Base-by-base conservation (phyloP, 306 rosid genomes). In the Sophora flavescens region DNA sequence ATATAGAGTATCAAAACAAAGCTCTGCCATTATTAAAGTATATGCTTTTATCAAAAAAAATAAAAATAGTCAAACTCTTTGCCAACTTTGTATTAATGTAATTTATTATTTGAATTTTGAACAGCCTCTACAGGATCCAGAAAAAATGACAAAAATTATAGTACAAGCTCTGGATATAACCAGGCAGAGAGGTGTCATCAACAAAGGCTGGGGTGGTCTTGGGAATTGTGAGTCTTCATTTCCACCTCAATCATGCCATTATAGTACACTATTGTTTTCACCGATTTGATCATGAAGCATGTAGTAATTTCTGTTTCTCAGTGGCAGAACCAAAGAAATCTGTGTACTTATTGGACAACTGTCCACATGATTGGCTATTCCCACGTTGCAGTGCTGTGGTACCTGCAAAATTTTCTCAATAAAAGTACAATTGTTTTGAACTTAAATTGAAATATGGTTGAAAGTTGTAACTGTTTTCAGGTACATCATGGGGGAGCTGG, bases 401-500 rank as follows among this genome's bases (percentile, higher is more conserved):
- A 94, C 68, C 17, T 77, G 72, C 71, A 57, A 52, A 75, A 6
- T 1, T 68, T 67, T 73, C 50, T 73, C 54, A 32, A 63, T 45
- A 9, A 22, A 51, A 59, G 65, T 74, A 64, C 57, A 68, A 16
- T 22, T 57, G 10, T 22, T 78, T 72, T 68, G 6, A 61, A 17
- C 63, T 15, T 38, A 36, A 61, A 36, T 71, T 80, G 72, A 62
- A 16, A 79, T 32, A 67, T 78, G 59, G 58, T 32, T 74, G 59
- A 79, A 64, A 59, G 81, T 72, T 75, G 16, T 50, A 9, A 75
- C n/a, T 73, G 60, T 64, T 65, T 48, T 64, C 83, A 95, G 98
- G 96, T 95, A 65, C 98, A 95, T 85, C 97, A 95, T 52, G 98
- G 98, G 11, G 97, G 98, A 39, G 97, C 97, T 4, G 97, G 97